phyloP scores from a whole-genome alignment of 2,329 filamentous ascomycete species.

The Alternaria alternata region DNA sequence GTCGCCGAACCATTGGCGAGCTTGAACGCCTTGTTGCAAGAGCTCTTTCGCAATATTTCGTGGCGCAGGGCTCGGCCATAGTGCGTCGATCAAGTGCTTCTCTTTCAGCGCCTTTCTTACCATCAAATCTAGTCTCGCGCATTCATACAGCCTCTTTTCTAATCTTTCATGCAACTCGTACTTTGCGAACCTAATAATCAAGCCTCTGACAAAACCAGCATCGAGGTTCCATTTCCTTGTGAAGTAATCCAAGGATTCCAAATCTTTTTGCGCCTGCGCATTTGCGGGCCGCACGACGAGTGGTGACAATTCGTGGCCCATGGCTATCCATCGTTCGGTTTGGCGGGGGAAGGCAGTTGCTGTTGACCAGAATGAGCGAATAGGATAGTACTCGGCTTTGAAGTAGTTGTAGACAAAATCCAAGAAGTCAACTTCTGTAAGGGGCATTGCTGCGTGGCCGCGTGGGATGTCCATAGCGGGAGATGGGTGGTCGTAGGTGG shows the following conservation, averaged over 20 bases:
- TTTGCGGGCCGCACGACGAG: constrained; percentile 43
- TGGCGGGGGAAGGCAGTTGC: constrained; percentile 45
- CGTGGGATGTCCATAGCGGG: constrained; percentile 44
- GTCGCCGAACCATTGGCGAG: constrained; percentile 48
- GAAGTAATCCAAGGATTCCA: constrained; percentile 46
- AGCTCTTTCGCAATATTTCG: constrained; percentile 37
- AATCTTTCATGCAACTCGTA: constrained; percentile 47
- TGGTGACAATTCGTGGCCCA: constrained; percentile 47
- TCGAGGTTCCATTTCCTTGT: constrained; percentile 43
- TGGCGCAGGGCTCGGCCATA: constrained; percentile 47
- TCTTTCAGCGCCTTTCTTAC: constrained; percentile 50
- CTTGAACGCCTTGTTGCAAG: constrained; percentile 44
- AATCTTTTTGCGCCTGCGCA: constrained; percentile 48
- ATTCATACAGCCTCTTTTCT: constrained; percentile 49
- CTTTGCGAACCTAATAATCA: constrained; percentile 46
- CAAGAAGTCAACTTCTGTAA: constrained; percentile 44
- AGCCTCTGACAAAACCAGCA: constrained; percentile 40
- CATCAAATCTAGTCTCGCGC: constrained; percentile 45
- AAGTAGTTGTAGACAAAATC: constrained; percentile 50
- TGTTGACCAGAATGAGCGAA: constrained; percentile 48
- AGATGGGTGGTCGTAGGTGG: constrained; percentile 11
- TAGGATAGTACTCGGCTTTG: constrained; percentile 50
- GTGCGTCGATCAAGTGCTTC: constrained; percentile 47
- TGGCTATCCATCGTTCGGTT: constrained; percentile 40
- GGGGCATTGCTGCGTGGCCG: constrained; percentile 40